Evolutionary conservation across 2,329 filamentous ascomycete genomes (phyloP), one percentile per base, ranked within the genome.

Genomic region (Niveomyces coronatus): DNA sequence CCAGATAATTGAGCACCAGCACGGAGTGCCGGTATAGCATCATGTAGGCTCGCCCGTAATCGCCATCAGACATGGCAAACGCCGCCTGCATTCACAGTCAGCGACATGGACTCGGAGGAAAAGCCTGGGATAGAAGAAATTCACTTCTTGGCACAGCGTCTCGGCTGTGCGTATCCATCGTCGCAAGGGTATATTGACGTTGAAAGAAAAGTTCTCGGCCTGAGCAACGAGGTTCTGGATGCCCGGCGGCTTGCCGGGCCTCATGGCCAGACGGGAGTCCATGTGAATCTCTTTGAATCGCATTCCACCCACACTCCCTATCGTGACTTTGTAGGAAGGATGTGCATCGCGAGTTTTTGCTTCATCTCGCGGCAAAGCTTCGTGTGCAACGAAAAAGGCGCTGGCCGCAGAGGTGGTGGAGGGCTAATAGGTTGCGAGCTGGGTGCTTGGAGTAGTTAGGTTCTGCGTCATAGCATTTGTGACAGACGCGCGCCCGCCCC

Each of bases 11-110:
- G 19, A 94, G 65, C 17, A 94, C 75, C n/a, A 98, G 76, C 37
- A 81, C 72, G 9, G 86, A 86, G 61, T 94, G 87, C 49, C 91
- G 79, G 55, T 91, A 85, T n/a, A 94, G 74, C 42, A 96, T 77
- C 39, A 95, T 73, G 58, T 94, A 98, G 4, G 89, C 85, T 53
- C 91, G 82, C 50, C 87, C 77, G 46, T 86, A 77, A 60, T 95
- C 88, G 51, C 82, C 81, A 59, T 96, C 89, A 29, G 74, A 73
- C 51, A 91, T 73, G 55, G 94, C 94, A 49, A 89, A 85, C 36
- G 76, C 71, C 15, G 86, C 88, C 85, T 95, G 53, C 10, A 39
- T 27, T 39, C 23, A 39, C 28, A 49, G 45, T 53, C 37, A 53
- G 51, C 31, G 17, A n/a, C 4, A 20, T 7, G 15, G 13, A n/a